A percentile compares a stretch with the other conserved stretches of the same genome.
phyloP scores from a whole-genome alignment of 1,139 yeast species.

The Yamadazyma kanchanaburiensis region DNA sequence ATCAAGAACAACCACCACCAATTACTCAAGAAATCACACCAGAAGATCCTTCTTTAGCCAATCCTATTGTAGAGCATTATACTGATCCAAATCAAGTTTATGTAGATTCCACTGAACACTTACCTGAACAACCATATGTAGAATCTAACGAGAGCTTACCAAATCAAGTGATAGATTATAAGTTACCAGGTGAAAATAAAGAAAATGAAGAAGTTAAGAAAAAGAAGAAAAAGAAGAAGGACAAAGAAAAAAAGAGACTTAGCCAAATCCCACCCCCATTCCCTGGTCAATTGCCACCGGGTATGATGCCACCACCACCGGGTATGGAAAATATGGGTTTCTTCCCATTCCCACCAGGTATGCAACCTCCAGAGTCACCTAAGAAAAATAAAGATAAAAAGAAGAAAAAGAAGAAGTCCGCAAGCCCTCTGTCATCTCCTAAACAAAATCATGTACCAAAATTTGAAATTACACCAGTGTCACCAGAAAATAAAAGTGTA shows the following conservation, averaged over 20 bases:
- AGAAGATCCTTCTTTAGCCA: too few relatives aligned
- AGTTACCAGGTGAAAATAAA: slow-evolving; percentile 11
- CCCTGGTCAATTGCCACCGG: slow-evolving; percentile 15
- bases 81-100: too few relatives aligned
- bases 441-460: slow-evolving; percentile 9
- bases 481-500: slow-evolving; percentile 3
- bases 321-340: slow-evolving; percentile 15
- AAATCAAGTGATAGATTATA: background rate
- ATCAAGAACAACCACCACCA: slow-evolving; percentile 1
- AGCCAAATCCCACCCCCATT: slow-evolving; percentile 12
- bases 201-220: slow-evolving; percentile 14
- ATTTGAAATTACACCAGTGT: slow-evolving; percentile 13
- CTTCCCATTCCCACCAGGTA: slow-evolving; percentile 16
- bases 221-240: slow-evolving; percentile 15
- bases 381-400: slow-evolving; percentile 11
- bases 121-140: too few relatives aligned
- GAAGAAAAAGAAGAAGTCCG: slow-evolving; percentile 13
- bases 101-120: too few relatives aligned
- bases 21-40: too few relatives aligned
- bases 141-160: too few relatives aligned
- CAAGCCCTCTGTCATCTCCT: slow-evolving; percentile 10
- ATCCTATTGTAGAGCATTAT: too few relatives aligned
- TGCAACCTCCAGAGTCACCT: slow-evolving; percentile 9
- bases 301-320: slow-evolving; percentile 15
- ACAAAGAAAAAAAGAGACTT: slow-evolving; percentile 9